Conservation (phyloP, 305 asterid genomes). For the Fraxinus platypoda region DNA sequence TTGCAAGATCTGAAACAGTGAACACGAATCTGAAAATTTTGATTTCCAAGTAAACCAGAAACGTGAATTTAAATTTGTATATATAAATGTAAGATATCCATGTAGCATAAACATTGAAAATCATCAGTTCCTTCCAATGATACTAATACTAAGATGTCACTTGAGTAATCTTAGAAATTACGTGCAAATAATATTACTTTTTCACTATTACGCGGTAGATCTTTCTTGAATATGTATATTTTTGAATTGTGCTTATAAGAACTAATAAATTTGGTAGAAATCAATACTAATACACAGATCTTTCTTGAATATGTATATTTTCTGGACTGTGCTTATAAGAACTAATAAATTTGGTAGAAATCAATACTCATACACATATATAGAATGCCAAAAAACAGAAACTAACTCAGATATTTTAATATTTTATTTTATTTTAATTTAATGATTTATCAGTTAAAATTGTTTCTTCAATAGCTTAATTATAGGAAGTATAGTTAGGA, state of each 20-base stretch:
- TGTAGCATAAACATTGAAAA: background rate
- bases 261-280: background rate
- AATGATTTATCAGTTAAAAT: background rate
- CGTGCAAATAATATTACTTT: background rate
- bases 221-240: background rate
- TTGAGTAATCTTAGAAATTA: background rate
- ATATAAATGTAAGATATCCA: background rate
- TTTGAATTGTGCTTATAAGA: background rate
- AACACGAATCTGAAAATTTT: background rate
- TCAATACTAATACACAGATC: background rate
- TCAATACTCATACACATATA: background rate
- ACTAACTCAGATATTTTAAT: background rate
- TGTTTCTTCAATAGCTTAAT: background rate
- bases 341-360: background rate
- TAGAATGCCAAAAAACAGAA: background rate
- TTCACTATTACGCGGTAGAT: background rate
- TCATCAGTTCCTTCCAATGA: conserved; percentile 12
- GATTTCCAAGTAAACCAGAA: background rate
- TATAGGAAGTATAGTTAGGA: background rate
- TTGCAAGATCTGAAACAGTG: background rate
- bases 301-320: background rate
- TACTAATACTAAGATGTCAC: background rate
- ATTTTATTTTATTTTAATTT: background rate
- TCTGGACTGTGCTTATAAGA: background rate
- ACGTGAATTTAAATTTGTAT: background rate